These are phyloP conservation scores for Heritiera littoralis DNA, from an alignment of 345 rosid genomes.

Conservation along the genomic window DNA sequence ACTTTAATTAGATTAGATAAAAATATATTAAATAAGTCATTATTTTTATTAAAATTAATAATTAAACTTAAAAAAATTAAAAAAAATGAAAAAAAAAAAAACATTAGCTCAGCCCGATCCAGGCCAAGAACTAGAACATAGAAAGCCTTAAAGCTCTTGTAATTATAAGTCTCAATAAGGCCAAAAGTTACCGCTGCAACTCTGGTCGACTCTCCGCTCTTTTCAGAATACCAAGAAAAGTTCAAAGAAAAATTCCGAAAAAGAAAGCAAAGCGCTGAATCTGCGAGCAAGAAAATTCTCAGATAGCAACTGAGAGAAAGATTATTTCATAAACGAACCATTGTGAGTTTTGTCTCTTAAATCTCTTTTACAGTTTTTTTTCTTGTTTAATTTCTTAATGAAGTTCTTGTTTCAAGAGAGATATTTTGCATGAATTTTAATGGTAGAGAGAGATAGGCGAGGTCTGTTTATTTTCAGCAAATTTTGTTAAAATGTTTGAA, in stretches of 20 bases:
- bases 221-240: background rate
- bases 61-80: no score
- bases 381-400: background rate
- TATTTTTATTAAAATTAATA: no score
- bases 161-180: no score
- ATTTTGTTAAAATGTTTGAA: background rate
- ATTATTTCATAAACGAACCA: background rate
- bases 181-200: constrained; percentile 35
- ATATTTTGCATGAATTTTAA: background rate
- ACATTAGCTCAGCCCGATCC: no score
- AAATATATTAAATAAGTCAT: no score
- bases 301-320: background rate
- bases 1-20: no score
- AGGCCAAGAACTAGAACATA: no score
- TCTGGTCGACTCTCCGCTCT: background rate
- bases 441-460: background rate
- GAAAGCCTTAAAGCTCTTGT: no score
- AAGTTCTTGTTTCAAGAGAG: background rate
- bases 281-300: background rate
- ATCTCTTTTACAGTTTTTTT: background rate
- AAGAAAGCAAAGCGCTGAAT: background rate
- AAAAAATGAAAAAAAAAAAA: no score
- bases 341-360: constrained; percentile 11
- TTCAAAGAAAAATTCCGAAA: background rate
- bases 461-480: background rate